Evolutionary conservation across 345 rosid species (phyloP), one percentile per base, ranked within the genome.

Genomic region (Hibiscus tridactylites): DNA sequence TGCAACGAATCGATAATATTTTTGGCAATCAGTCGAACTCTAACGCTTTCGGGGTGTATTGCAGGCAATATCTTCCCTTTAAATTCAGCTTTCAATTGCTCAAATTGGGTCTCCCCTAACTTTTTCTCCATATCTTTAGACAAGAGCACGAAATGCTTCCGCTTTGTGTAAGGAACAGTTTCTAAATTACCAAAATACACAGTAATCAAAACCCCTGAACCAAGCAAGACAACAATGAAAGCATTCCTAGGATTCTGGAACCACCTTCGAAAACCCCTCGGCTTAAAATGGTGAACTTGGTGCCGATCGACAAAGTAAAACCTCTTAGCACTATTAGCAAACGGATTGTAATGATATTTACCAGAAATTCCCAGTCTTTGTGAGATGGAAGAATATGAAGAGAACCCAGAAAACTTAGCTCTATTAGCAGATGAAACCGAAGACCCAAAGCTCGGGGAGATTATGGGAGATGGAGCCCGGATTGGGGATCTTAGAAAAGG

Each of bases 91-190:
- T 89, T 96, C 31, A 88, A 72, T 72, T 87, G 79, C 76, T 90
- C 75, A 77, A 95, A 95, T 37, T 87, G 87, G 9, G 79, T 1
- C 80, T 95, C 97, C 0, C 96, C 99, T 0, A 92, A 42, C 69
- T 62, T 73, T 71, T 76, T 88, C 91, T 95, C 98, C 82, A 84
- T 21, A 46, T 79, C 65, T 82, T 81, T 85, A 0, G 97, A 86
- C 76, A 91, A 73, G 60, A 92, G 91, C 77, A 95, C 90, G 21
- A 92, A 87, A 79, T 92, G 97, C 19, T 67, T 88, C 72, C 98
- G 58, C 76, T 92, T 92, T 3, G 99, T 88, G 73, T 95, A 95
- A 26, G 96, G 99, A 31, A 95, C 82, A 0, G 88, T 92, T 85
- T 95, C 99, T 29, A 84, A 76, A 74, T 89, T 84, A 49, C 98